phyloP scores from a whole-genome alignment of 805 yeast genomes.

The Lipomyces japonicus region DNA sequence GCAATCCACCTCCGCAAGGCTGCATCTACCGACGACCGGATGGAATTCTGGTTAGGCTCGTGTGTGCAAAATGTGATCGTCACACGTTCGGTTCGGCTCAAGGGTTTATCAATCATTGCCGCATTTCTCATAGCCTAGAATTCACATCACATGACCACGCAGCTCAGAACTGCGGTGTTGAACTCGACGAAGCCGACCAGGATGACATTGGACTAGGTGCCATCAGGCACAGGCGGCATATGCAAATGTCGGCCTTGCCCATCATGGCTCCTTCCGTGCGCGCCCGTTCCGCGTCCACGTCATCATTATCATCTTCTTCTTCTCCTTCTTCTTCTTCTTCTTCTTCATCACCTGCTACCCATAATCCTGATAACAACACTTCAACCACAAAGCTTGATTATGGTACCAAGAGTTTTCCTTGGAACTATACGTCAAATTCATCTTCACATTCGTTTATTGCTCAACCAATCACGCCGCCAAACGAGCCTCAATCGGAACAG shows the following conservation, averaged over 20 bases:
- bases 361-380: background rate
- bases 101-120: conserved; percentile 72
- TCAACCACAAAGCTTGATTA: conserved; percentile 11
- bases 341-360: background rate
- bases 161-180: conserved; percentile 61
- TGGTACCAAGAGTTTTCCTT: conserved; percentile 17
- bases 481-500: conserved; percentile 18
- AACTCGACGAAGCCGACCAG: conserved; percentile 56
- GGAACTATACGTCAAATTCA: conserved; percentile 9
- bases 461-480: conserved; percentile 26
- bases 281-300: background rate
- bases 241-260: conserved; percentile 12
- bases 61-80: conserved; percentile 64
- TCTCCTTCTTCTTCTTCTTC: conserved; percentile 2
- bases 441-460: conserved; percentile 2
- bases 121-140: conserved; percentile 69
- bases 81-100: conserved; percentile 74
- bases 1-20: conserved; percentile 20
- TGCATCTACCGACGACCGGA: conserved; percentile 42
- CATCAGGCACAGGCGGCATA: conserved; percentile 36
- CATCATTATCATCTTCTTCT: background rate
- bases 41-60: conserved; percentile 63
- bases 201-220: conserved; percentile 60
- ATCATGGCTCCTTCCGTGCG: conserved; percentile 1
- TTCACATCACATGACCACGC: conserved; percentile 72